These are phyloP conservation scores for Rhizoctonia solani DNA, from an alignment of 1,284 basidiomycete species.

Conservation along the genomic window DNA sequence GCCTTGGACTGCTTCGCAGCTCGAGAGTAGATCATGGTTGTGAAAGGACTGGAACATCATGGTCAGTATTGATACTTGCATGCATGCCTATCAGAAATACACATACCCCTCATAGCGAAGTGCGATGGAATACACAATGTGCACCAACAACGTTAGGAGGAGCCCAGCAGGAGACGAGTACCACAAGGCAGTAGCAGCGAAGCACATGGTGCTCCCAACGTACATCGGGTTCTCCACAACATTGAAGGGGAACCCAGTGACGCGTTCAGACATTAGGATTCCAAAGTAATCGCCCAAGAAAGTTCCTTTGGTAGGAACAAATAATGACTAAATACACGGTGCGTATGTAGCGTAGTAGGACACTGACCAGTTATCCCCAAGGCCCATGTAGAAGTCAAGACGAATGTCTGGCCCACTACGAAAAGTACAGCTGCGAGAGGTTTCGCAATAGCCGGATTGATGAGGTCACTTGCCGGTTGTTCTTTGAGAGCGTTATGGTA, in stretches of 20 bases:
- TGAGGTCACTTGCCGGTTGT: constrained; percentile 59
- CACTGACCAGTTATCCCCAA: constrained; percentile 83
- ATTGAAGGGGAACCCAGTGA: constrained; percentile 94
- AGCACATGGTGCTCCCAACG: constrained; percentile 86
- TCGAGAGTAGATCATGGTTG: constrained; percentile 77
- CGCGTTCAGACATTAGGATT: constrained; percentile 90
- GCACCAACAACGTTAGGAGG: constrained; percentile 75
- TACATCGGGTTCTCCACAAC: constrained; percentile 96
- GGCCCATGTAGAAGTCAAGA: constrained; percentile 87
- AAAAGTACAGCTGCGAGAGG: constrained; percentile 69
- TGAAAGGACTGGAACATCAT: constrained; percentile 63
- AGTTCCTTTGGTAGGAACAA: constrained; percentile 51
- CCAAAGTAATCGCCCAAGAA: constrained; percentile 98
- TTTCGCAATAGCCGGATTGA: constrained; percentile 48
- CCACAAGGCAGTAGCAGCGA: constrained; percentile 83
- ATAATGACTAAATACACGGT: neutral
- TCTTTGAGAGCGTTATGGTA: constrained; percentile 72
- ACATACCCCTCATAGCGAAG: constrained; percentile 81
- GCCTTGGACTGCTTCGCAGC: constrained; percentile 45
- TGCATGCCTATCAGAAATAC: neutral
- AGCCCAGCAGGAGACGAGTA: constrained; percentile 82
- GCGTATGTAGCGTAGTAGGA: constrained; percentile 2
- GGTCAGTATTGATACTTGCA: constrained; percentile 23
- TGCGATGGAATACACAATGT: constrained; percentile 81
- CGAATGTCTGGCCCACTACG: constrained; percentile 74